phyloP scores from a whole-genome alignment of 768 basidiomycete genomes.

The Auricularia sp. region DNA sequence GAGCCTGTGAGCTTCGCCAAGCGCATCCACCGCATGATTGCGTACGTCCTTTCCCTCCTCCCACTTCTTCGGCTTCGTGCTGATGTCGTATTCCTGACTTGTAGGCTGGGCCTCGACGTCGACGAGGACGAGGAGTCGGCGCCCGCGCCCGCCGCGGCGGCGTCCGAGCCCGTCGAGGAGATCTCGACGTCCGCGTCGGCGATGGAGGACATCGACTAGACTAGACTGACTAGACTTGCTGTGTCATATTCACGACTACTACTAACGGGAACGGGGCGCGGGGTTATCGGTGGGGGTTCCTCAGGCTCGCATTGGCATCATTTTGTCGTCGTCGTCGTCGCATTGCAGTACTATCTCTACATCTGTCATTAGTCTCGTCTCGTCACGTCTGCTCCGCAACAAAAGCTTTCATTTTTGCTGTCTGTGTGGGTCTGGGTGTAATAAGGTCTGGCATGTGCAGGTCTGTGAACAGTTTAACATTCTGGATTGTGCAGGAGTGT shows the following conservation, averaged over 20 bases:
- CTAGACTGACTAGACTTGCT: not conserved
- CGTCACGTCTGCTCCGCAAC: not conserved
- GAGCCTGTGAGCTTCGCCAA: slow-evolving; percentile 91
- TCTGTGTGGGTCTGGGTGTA: not conserved
- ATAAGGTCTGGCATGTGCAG: too few relatives aligned
- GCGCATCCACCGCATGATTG: slow-evolving; percentile 96
- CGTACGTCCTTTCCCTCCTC: slow-evolving; percentile 29
- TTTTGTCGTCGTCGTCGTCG: slow-evolving; percentile 1
- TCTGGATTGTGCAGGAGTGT: too few relatives aligned
- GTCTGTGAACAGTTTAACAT: too few relatives aligned
- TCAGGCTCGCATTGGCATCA: not conserved
- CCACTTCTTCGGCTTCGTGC: not conserved
- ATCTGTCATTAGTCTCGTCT: slow-evolving; percentile 6
- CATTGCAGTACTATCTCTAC: slow-evolving; percentile 12
- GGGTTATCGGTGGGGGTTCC: not conserved
- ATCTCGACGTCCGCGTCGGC: slow-evolving; percentile 52
- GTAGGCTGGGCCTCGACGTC: slow-evolving; percentile 72
- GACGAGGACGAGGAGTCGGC: slow-evolving; percentile 62
- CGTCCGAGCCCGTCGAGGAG: slow-evolving; percentile 43
- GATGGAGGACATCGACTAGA: slow-evolving; percentile 96
- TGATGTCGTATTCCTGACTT: slow-evolving; percentile 7
- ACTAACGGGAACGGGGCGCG: too few relatives aligned
- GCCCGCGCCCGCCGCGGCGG: slow-evolving; percentile 26
- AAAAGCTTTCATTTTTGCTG: not conserved
- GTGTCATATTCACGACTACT: too few relatives aligned